Evolutionary conservation across 2,329 filamentous ascomycete species (phyloP).

Genomic region (Alternaria infectoria): DNA sequence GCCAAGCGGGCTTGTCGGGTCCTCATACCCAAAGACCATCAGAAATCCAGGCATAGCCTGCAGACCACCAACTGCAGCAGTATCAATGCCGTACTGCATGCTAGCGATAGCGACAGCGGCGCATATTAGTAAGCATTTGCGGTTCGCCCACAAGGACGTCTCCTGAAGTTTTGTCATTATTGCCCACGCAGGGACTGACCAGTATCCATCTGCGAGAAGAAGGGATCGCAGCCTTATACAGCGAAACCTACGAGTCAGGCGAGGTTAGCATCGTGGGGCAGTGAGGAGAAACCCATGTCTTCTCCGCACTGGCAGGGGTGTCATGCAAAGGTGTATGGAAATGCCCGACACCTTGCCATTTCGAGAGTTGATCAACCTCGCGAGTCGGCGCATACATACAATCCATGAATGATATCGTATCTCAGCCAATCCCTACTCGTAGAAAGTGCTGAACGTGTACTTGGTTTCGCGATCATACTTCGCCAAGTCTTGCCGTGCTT

Average conservation of each 20-base stretch:
- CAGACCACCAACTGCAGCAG: slow-evolving; percentile 52
- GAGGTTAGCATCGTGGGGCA: neutral
- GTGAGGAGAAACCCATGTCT: neutral
- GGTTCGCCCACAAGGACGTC: slow-evolving; percentile 37
- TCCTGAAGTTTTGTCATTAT: slow-evolving; percentile 11
- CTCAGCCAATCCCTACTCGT: neutral
- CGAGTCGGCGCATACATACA: slow-evolving; percentile 23
- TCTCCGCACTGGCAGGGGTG: neutral
- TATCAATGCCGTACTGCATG: slow-evolving; percentile 62
- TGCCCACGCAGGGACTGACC: neutral
- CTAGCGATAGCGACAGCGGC: slow-evolving; percentile 56
- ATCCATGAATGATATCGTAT: neutral
- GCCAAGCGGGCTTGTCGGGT: slow-evolving; percentile 43
- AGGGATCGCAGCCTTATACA: neutral
- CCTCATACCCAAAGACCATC: slow-evolving; percentile 58
- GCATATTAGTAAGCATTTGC: slow-evolving; percentile 57
- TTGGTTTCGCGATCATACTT: neutral
- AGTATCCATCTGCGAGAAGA: neutral
- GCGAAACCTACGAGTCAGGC: neutral
- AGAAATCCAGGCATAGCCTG: slow-evolving; percentile 55
- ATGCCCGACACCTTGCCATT: neutral
- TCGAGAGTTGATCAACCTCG: neutral
- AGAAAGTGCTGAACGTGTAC: neutral
- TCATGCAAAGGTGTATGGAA: neutral
- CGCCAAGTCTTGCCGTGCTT: neutral